phyloP scores from a whole-genome alignment of 202 grass and related monocot species.

The Eragrostis tef region DNA sequence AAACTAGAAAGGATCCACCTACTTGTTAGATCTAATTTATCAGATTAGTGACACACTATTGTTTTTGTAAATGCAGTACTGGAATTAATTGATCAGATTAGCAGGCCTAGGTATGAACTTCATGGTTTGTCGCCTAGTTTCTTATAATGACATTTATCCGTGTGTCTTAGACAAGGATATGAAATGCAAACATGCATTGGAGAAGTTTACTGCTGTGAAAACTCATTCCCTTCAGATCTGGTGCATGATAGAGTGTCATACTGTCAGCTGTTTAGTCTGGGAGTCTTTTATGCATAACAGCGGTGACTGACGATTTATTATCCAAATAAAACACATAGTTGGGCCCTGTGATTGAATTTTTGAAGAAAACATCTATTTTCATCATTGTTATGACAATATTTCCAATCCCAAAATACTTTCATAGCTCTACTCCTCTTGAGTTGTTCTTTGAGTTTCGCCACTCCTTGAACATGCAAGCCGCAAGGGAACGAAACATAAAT shows the following conservation, averaged over 20 bases:
- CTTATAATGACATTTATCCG: background rate
- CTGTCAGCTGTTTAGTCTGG: background rate
- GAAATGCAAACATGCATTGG: background rate
- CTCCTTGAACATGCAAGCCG: too few species aligned
- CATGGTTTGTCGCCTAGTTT: background rate
- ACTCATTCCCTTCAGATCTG: background rate
- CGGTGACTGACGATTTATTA: background rate
- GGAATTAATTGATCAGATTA: background rate
- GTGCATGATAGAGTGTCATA: background rate
- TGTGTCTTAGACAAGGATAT: constrained; percentile 13
- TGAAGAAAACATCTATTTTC: too few species aligned
- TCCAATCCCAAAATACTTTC: too few species aligned
- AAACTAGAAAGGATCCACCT: constrained; percentile 29
- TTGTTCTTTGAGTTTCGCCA: too few species aligned
- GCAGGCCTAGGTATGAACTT: background rate
- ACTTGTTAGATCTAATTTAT: constrained; percentile 10
- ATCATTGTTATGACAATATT: too few species aligned
- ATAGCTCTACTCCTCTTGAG: too few species aligned
- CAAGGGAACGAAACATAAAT: too few species aligned
- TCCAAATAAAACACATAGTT: constrained; percentile 10
- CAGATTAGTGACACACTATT: background rate
- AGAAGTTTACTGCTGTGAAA: background rate
- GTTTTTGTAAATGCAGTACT: background rate
- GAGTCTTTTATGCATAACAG: constrained; percentile 12
- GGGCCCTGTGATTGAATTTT: background rate